These are phyloP conservation scores for Barbatosphaeria neglecta DNA, from an alignment of 495 filamentous ascomycete genomes.

Conservation along the genomic window DNA sequence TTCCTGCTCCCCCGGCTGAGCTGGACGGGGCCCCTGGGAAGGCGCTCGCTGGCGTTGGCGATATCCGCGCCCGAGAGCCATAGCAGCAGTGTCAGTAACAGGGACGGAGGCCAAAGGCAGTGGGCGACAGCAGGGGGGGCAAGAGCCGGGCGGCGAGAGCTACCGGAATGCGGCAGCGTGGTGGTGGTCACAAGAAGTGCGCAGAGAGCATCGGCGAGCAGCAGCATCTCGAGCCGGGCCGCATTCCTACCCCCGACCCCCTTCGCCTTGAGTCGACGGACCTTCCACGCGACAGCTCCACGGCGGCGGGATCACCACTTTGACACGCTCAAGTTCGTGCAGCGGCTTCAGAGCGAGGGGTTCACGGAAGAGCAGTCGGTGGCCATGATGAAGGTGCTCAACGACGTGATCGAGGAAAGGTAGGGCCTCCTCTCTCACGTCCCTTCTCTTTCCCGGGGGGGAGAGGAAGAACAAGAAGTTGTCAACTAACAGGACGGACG, in stretches of 20 bases:
- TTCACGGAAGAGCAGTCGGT: conserved; percentile 93
- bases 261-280: conserved; percentile 25
- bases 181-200: not conserved
- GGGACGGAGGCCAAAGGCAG: too few relatives aligned
- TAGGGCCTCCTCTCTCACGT: conserved; percentile 10
- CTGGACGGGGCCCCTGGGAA: conserved; percentile 25
- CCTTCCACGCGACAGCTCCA: conserved; percentile 60
- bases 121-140: too few relatives aligned
- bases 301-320: conserved; percentile 81
- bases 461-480: too few relatives aligned
- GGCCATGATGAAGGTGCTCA: conserved; percentile 94
- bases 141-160: not conserved
- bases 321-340: conserved; percentile 94
- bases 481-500: conserved; percentile 1
- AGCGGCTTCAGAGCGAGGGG: conserved; percentile 78
- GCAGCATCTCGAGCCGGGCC: not conserved
- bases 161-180: not conserved
- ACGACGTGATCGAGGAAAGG: conserved; percentile 95
- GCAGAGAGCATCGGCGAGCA: not conserved
- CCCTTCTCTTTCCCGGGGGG: not conserved
- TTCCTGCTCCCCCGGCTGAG: conserved; percentile 44
- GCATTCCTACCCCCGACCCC: not conserved
- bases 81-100: too few relatives aligned
- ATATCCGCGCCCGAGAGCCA: not conserved
- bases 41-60: conserved; percentile 1